These are phyloP conservation scores for Dactylellina haptotyla DNA, from an alignment of 2,329 filamentous ascomycete species.

Conservation along the genomic window DNA sequence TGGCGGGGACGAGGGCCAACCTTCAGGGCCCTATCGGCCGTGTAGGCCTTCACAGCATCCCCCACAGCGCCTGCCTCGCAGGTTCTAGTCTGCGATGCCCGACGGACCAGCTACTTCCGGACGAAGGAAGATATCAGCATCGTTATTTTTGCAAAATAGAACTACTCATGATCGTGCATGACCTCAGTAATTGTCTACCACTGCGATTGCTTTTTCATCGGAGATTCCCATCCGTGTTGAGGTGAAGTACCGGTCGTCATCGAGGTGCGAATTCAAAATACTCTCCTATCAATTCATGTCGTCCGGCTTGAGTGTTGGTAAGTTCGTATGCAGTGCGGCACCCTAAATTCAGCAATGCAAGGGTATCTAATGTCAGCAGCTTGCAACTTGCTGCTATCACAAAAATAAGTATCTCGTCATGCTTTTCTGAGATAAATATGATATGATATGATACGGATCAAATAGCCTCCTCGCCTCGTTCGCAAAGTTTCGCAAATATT, in stretches of 20 bases:
- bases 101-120: slow-evolving; percentile 49
- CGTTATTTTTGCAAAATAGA: slow-evolving; percentile 13
- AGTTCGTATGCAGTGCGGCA: slow-evolving; percentile 48
- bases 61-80: slow-evolving; percentile 46
- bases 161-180: slow-evolving; percentile 1
- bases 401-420: slow-evolving; percentile 4
- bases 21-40: background rate
- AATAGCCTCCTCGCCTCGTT: slow-evolving; percentile 22
- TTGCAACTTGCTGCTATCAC: slow-evolving; percentile 12
- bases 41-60: slow-evolving; percentile 13
- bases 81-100: slow-evolving; percentile 37
- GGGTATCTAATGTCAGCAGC: slow-evolving; percentile 40
- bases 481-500: slow-evolving; percentile 44
- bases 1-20: background rate
- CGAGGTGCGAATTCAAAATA: background rate
- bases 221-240: slow-evolving; percentile 8
- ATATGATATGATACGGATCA: slow-evolving; percentile 30
- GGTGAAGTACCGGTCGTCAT: background rate
- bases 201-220: slow-evolving; percentile 15
- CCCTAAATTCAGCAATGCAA: slow-evolving; percentile 36
- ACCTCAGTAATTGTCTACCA: background rate
- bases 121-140: slow-evolving; percentile 9
- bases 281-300: background rate
- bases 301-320: background rate
- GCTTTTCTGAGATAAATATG: background rate